Conservation (phyloP, 768 basidiomycete genomes). For the Mycena amicta region DNA sequence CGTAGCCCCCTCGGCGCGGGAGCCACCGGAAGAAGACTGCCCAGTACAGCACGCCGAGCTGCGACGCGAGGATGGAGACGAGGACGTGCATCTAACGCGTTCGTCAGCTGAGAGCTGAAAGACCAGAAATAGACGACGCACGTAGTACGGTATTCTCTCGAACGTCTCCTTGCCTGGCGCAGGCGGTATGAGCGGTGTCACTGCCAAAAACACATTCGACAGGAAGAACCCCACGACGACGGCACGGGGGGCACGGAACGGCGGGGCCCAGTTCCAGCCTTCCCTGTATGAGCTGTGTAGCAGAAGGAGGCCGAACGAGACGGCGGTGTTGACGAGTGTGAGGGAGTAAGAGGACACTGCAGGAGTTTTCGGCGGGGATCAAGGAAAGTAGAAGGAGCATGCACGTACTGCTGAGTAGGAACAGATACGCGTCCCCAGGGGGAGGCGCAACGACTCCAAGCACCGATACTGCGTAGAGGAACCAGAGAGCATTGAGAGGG, state of each 20-base stretch:
- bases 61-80: constrained; percentile 42
- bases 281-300: constrained; percentile 37
- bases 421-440: constrained; percentile 68
- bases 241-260: constrained; percentile 25
- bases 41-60: constrained; percentile 42
- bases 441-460: constrained; percentile 47
- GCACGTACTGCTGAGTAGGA: constrained; percentile 58
- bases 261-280: constrained; percentile 38
- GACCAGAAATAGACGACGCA: constrained; percentile 26
- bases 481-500: constrained; percentile 57
- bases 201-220: constrained; percentile 59
- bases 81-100: constrained; percentile 37
- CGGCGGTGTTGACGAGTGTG: constrained; percentile 19
- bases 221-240: constrained; percentile 51
- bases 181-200: constrained; percentile 58
- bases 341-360: constrained; percentile 26
- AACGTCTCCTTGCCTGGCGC: constrained; percentile 50
- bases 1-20: constrained; percentile 33
- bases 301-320: constrained; percentile 20
- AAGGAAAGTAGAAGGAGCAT: background rate
- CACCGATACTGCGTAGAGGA: constrained; percentile 43
- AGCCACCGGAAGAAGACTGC: constrained; percentile 33
- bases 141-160: constrained; percentile 58
- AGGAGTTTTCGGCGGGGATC: background rate
- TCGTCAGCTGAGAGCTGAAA: background rate